Percentiles rank a stretch among this genome's conserved stretches.
phyloP scores from a whole-genome alignment of 108 stramenopile genomes.

The Cylindrotheca closterium region DNA sequence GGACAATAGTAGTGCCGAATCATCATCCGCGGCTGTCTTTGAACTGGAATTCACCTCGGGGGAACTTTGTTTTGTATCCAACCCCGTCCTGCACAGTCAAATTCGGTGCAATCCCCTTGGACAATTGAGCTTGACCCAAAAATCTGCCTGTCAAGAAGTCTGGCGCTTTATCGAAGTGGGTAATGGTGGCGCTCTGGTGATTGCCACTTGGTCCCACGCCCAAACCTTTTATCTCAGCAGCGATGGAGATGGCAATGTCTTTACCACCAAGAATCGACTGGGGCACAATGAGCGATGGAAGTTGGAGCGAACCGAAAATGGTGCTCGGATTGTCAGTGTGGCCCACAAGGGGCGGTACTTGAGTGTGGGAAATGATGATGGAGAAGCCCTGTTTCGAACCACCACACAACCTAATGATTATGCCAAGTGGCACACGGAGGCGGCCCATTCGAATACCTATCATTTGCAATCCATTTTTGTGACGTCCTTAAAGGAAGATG shows the following conservation, averaged over 20 bases:
- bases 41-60: constrained; percentile 32
- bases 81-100: constrained; percentile 23
- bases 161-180: constrained; percentile 53
- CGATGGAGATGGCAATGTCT: constrained; percentile 26
- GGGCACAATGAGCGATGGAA: constrained; percentile 19
- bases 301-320: constrained; percentile 14
- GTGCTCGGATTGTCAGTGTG: constrained; percentile 18
- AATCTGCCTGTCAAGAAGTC: constrained; percentile 39
- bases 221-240: constrained; percentile 26
- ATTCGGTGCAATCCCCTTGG: constrained; percentile 45
- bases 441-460: constrained; percentile 22
- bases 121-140: constrained; percentile 20
- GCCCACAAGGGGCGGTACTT: constrained; percentile 28
- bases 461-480: constrained; percentile 7
- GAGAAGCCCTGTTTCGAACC: constrained; percentile 9
- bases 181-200: constrained; percentile 12
- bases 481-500: background rate
- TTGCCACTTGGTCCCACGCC: constrained; percentile 43
- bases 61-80: constrained; percentile 30
- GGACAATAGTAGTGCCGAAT: background rate
- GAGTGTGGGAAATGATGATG: constrained; percentile 7
- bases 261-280: constrained; percentile 5
- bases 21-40: constrained; percentile 8
- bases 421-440: constrained; percentile 26
- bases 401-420: constrained; percentile 25